These are phyloP conservation scores for Penicillium brasilianum DNA, from an alignment of 2,329 filamentous ascomycete genomes.

Conservation along the genomic window DNA sequence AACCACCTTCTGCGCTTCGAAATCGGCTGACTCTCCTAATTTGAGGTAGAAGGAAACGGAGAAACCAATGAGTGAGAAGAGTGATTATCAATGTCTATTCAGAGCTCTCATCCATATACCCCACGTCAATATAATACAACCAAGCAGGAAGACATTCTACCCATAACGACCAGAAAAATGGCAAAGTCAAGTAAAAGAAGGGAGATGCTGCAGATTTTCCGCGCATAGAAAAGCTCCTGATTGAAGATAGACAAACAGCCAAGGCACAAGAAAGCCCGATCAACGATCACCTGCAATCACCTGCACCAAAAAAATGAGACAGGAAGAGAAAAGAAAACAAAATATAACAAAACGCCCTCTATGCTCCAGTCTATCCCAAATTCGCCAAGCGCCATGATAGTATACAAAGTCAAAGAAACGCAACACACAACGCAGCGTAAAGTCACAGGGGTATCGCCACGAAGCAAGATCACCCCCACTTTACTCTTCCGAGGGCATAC, in stretches of 20 bases:
- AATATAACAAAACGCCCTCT: conserved; percentile 32
- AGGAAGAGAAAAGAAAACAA: conserved; percentile 6
- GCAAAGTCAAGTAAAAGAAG: background rate
- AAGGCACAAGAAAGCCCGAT: background rate
- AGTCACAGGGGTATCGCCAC: background rate
- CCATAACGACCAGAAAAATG: background rate
- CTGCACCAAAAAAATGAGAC: background rate
- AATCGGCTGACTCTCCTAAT: background rate
- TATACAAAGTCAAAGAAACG: conserved; percentile 25
- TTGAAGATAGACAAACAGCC: background rate
- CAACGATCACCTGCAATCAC: background rate
- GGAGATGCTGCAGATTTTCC: background rate
- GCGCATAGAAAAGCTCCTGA: background rate
- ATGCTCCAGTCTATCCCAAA: conserved; percentile 34
- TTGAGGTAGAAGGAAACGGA: background rate
- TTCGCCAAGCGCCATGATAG: conserved; percentile 25
- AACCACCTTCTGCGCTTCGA: background rate
- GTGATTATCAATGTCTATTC: background rate
- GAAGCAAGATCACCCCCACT: background rate
- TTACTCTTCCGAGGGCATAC: conserved; percentile 63
- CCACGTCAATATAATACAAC: conserved; percentile 32
- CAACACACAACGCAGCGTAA: background rate
- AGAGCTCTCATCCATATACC: background rate
- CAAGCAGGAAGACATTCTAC: conserved; percentile 17
- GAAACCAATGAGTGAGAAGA: background rate